Conservation (phyloP, 2,329 filamentous ascomycete genomes). For the Pseudomassariella vexata region DNA sequence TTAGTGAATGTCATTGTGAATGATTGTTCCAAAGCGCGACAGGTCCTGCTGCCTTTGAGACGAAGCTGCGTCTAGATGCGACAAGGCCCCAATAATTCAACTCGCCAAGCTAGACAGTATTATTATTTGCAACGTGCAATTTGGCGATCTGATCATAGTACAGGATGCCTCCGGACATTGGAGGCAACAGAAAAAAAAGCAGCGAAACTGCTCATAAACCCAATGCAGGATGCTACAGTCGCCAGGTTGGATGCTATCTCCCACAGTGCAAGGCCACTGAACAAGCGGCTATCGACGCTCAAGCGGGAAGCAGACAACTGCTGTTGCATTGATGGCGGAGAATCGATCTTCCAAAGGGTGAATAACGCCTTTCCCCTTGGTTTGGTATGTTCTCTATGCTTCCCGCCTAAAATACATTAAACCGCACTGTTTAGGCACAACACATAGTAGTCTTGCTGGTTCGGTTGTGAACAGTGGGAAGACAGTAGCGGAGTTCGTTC, state of each 20-base stretch:
- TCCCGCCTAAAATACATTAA: slow-evolving; percentile 33
- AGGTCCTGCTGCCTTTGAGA: slow-evolving; percentile 37
- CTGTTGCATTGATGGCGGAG: slow-evolving; percentile 58
- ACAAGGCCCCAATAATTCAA: slow-evolving; percentile 28
- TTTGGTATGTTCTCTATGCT: slow-evolving; percentile 45
- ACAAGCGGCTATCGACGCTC: slow-evolving; percentile 39
- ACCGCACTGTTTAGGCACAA: slow-evolving; percentile 31
- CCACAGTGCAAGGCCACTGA: slow-evolving; percentile 43
- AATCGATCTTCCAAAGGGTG: slow-evolving; percentile 55
- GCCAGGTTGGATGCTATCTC: slow-evolving; percentile 44
- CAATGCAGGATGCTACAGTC: slow-evolving; percentile 43
- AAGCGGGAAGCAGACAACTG: slow-evolving; percentile 42
- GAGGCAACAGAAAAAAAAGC: slow-evolving; percentile 39
- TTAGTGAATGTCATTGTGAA: slow-evolving; percentile 36
- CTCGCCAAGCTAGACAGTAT: slow-evolving; percentile 23
- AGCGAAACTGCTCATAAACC: slow-evolving; percentile 45
- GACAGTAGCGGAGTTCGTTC: slow-evolving; percentile 41
- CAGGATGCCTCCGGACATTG: slow-evolving; percentile 15
- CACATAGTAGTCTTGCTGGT: slow-evolving; percentile 49
- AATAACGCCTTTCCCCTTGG: slow-evolving; percentile 45
- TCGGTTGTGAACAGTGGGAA: slow-evolving; percentile 54
- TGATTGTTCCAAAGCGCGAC: slow-evolving; percentile 33
- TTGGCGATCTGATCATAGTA: neutral
- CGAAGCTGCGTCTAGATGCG: slow-evolving; percentile 34
- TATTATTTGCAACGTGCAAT: slow-evolving; percentile 8